These are phyloP conservation scores for Cyclocybe cylindracea DNA, from an alignment of 768 basidiomycete species.

Conservation along the genomic window DNA sequence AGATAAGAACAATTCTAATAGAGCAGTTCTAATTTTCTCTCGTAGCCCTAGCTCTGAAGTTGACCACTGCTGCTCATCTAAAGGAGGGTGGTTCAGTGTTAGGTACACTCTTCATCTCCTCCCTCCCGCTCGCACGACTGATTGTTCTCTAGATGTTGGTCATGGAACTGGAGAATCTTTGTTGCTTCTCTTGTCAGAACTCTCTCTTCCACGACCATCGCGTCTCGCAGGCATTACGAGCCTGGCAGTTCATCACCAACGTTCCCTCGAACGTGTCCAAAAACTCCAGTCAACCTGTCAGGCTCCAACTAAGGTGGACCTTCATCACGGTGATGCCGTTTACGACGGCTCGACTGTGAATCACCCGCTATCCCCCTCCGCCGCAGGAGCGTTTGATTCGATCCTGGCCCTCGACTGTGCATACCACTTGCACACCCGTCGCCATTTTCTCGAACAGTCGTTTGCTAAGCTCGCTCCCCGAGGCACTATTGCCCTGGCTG, in stretches of 20 bases:
- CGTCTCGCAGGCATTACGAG: conserved; percentile 60
- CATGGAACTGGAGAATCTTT: conserved; percentile 71
- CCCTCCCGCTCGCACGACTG: conserved; percentile 3
- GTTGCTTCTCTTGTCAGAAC: conserved; percentile 50
- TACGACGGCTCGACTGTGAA: conserved; percentile 21
- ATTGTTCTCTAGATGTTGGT: conserved; percentile 53
- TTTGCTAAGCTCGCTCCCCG: conserved; percentile 45
- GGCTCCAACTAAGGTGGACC: conserved; percentile 29
- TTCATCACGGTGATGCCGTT: conserved; percentile 56
- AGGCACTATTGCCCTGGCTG: conserved; percentile 59
- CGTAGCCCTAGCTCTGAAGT: conserved; percentile 49
- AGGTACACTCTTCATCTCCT: conserved; percentile 37
- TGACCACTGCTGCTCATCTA: conserved; percentile 43
- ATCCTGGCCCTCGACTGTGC: conserved; percentile 70
- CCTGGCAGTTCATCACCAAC: conserved; percentile 46
- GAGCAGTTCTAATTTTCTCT: not conserved
- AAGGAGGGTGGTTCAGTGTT: conserved; percentile 47
- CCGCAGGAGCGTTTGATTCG: conserved; percentile 37
- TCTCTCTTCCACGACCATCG: conserved; percentile 45
- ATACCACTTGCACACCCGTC: conserved; percentile 63
- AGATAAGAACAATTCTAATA: too few relatives aligned
- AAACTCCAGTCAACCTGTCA: conserved; percentile 19
- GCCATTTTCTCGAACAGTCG: conserved; percentile 51
- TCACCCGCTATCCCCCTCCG: conserved; percentile 48
- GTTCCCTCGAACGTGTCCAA: conserved; percentile 43